A percentile compares a stretch with the other conserved stretches of the same genome.
These are phyloP conservation scores for Speleostelium caveatum DNA, from an alignment of 78 protist species.

Conservation along the genomic window DNA sequence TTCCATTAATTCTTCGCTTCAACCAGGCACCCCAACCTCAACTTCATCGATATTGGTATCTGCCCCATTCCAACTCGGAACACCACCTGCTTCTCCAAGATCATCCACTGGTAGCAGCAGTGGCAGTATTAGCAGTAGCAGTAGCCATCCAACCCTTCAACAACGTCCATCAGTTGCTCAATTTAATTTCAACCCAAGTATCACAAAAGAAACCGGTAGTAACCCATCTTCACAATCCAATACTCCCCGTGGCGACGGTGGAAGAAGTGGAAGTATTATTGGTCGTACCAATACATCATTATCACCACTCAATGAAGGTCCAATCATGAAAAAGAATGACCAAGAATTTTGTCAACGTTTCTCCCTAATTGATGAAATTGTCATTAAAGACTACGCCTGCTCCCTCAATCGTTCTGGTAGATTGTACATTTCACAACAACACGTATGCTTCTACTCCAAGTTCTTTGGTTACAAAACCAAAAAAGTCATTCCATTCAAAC, in stretches of 20 bases:
- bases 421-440: slow-evolving; percentile 74
- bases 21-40: background rate
- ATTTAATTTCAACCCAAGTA: background rate
- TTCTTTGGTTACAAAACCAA: slow-evolving; percentile 83
- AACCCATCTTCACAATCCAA: background rate
- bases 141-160: slow-evolving; percentile 9
- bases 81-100: slow-evolving; percentile 1
- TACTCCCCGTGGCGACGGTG: slow-evolving; percentile 55
- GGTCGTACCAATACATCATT: slow-evolving; percentile 34
- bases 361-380: slow-evolving; percentile 58
- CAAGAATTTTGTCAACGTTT: slow-evolving; percentile 67
- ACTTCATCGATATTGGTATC: background rate
- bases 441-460: slow-evolving; percentile 83
- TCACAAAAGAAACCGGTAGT: background rate
- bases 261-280: background rate
- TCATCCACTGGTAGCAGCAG: slow-evolving; percentile 2
- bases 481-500: slow-evolving; percentile 65
- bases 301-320: slow-evolving; percentile 10
- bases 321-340: slow-evolving; percentile 73
- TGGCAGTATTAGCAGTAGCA: background rate
- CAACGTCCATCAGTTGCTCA: slow-evolving; percentile 32
- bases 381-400: slow-evolving; percentile 79
- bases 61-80: background rate
- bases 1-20: background rate
- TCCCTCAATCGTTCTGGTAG: slow-evolving; percentile 74